A percentile compares a stretch with the other conserved stretches of the same genome.
These are phyloP conservation scores for Solanum phureja DNA, from an alignment of 257 asterid species.

Conservation along the genomic window DNA sequence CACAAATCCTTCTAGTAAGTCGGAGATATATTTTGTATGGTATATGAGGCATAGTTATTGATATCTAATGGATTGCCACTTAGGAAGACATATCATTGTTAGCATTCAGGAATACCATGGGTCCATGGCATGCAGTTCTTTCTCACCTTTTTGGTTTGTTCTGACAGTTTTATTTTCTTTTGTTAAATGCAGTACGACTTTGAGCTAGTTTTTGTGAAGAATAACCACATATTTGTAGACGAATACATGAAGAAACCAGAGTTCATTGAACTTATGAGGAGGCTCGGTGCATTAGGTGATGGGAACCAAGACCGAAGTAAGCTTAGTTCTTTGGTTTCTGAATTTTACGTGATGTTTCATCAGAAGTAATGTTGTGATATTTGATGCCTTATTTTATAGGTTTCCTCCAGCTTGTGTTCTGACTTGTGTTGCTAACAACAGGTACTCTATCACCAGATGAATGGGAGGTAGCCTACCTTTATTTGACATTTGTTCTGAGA, in stretches of 20 bases:
- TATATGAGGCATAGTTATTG: background rate
- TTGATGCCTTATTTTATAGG: background rate
- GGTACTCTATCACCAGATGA: conserved; percentile 91
- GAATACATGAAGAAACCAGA: conserved; percentile 77
- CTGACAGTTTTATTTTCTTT: background rate
- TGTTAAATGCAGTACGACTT: conserved; percentile 51
- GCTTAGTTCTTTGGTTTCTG: conserved; percentile 3
- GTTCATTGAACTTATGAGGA: conserved; percentile 60
- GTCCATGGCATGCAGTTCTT: background rate
- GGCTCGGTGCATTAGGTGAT: conserved; percentile 94
- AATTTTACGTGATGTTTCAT: background rate
- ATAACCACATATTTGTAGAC: conserved; percentile 59
- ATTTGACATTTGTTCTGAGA: conserved; percentile 64
- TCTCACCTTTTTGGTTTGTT: background rate
- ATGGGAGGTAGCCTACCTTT: conserved; percentile 95
- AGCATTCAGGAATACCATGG: background rate
- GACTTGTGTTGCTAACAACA: background rate
- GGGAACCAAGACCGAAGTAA: conserved; percentile 74
- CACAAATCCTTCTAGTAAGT: background rate
- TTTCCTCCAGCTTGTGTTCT: background rate
- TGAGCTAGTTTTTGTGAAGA: conserved; percentile 81
- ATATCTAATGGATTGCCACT: background rate
- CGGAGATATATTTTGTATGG: background rate
- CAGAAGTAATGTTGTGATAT: background rate
- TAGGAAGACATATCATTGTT: background rate